Conservation (phyloP, 2,329 filamentous ascomycete genomes). For the Curvularia hawaiiensis region DNA sequence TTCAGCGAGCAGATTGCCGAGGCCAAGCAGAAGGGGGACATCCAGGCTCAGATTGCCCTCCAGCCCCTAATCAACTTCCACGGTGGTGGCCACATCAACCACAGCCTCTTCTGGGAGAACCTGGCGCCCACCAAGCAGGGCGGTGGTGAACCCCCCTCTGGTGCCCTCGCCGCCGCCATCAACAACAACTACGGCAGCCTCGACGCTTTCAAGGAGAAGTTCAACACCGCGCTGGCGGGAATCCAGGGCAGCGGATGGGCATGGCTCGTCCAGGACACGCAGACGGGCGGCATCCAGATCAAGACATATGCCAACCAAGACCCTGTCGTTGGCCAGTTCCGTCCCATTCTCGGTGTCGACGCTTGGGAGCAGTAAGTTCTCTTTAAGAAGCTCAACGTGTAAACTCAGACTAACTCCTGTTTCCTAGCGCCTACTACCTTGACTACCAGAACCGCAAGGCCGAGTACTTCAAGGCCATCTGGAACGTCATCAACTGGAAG, state of each 20-base stretch:
- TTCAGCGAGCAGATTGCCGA: constrained; percentile 73
- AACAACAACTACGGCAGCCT: constrained; percentile 64
- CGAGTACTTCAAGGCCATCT: constrained; percentile 91
- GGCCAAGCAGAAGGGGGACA: constrained; percentile 59
- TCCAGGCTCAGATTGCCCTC: constrained; percentile 59
- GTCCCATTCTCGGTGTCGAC: constrained; percentile 85
- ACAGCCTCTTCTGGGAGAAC: constrained; percentile 73
- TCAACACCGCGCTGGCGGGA: constrained; percentile 67
- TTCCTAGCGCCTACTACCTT: constrained; percentile 56
- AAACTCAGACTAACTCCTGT: not conserved
- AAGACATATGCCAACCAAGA: constrained; percentile 86
- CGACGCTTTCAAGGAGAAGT: constrained; percentile 65
- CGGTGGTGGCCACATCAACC: constrained; percentile 70
- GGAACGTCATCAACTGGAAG: constrained; percentile 97
- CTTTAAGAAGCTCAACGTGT: not conserved
- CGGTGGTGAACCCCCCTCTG: constrained; percentile 67
- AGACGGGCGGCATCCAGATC: constrained; percentile 65
- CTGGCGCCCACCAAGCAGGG: constrained; percentile 69
- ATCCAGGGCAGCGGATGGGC: constrained; percentile 71
- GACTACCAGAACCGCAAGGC: constrained; percentile 98
- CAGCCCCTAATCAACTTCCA: constrained; percentile 69
- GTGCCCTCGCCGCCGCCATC: constrained; percentile 62
- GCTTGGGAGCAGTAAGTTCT: constrained; percentile 81
- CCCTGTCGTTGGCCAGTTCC: constrained; percentile 81
- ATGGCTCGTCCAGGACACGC: constrained; percentile 66